Conservation (phyloP, 805 yeast species). For the Yarrowia sp. region DNA sequence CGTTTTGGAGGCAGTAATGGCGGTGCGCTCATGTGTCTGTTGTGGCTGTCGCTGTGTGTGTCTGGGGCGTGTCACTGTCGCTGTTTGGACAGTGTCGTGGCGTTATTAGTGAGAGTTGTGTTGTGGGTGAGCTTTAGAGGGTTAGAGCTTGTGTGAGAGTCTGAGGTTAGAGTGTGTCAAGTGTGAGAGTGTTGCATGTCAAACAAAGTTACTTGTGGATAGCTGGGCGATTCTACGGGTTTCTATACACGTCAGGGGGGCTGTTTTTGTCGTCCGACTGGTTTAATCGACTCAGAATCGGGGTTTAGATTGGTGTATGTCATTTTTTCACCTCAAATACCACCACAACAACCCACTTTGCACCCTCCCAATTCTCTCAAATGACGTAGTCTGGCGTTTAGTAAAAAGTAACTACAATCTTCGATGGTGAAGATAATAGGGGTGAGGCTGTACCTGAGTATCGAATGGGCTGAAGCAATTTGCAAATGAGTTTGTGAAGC, state of each 20-base stretch:
- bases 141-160: background rate
- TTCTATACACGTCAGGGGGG: too few relatives aligned
- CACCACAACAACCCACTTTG: too few relatives aligned
- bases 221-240: too few relatives aligned
- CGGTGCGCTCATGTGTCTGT: constrained; percentile 16
- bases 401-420: background rate
- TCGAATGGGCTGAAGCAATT: too few relatives aligned
- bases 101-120: constrained; percentile 5
- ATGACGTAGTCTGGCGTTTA: constrained; percentile 7
- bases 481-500: too few relatives aligned
- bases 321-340: too few relatives aligned
- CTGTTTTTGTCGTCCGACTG: too few relatives aligned
- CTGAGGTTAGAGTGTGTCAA: background rate
- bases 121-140: constrained; percentile 9
- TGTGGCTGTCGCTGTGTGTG: background rate
- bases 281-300: too few relatives aligned
- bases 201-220: background rate
- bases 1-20: constrained; percentile 36
- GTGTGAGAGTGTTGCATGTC: background rate
- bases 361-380: background rate
- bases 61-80: background rate
- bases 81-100: constrained; percentile 7
- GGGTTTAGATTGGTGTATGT: too few relatives aligned
- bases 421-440: background rate
- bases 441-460: background rate